A percentile compares a stretch with the other conserved stretches of the same genome.
These are phyloP conservation scores for Paracamarosporium sp. DNA, from an alignment of 2,329 filamentous ascomycete genomes.

Conservation along the genomic window DNA sequence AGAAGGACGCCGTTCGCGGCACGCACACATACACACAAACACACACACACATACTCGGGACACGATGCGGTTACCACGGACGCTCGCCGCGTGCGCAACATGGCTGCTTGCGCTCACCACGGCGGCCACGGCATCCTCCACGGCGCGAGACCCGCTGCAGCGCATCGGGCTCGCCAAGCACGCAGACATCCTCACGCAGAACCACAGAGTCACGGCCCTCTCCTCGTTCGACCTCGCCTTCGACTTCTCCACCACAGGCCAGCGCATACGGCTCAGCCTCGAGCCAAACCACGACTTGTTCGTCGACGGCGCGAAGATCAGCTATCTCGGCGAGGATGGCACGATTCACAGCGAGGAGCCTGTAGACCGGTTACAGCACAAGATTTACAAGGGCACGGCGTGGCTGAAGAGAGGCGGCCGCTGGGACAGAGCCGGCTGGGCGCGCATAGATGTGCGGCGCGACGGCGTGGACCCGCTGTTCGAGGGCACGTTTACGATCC, in stretches of 20 bases:
- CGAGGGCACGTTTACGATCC: conserved; percentile 84
- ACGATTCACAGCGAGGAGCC: conserved; percentile 69
- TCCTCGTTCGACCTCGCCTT: conserved; percentile 89
- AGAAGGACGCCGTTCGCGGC: not conserved
- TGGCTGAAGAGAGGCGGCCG: conserved; percentile 78
- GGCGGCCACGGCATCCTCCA: conserved; percentile 39
- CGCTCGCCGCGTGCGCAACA: conserved; percentile 24
- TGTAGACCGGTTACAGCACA: conserved; percentile 76
- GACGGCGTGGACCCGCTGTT: conserved; percentile 85
- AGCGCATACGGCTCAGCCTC: conserved; percentile 77
- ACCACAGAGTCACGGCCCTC: conserved; percentile 77
- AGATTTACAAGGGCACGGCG: conserved; percentile 81
- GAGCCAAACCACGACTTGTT: conserved; percentile 93
- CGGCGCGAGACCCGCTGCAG: conserved; percentile 73
- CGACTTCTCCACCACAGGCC: conserved; percentile 61
- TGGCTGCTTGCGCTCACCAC: conserved; percentile 31
- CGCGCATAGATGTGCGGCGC: conserved; percentile 75
- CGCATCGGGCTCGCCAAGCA: conserved; percentile 77
- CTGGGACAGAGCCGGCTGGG: conserved; percentile 87
- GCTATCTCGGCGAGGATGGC: conserved; percentile 76
- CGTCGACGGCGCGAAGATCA: conserved; percentile 74
- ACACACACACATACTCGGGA: conserved; percentile 22
- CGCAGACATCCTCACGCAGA: conserved; percentile 77
- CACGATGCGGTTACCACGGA: conserved; percentile 36
- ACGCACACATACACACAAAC: not conserved